Evolutionary conservation across 371 early-diverging fungal species (phyloP), one percentile per base, ranked within the genome.

Genomic region (Sporodiniella umbellata): DNA sequence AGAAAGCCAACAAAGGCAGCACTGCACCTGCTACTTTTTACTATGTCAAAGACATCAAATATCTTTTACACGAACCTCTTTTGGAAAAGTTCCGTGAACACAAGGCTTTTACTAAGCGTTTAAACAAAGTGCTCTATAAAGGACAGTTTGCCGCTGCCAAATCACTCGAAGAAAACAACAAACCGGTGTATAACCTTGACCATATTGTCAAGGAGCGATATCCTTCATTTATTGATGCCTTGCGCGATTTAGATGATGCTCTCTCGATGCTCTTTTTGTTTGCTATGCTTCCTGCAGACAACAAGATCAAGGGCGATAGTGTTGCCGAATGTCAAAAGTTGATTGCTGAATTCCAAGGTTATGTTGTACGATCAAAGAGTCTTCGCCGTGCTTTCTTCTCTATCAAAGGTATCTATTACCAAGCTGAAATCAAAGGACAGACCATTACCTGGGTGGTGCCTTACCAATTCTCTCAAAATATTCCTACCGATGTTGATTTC

Each of bases 331-430:
- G 94, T 69, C 90, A 87, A 57, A 79, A 88, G 8, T 62, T 97
- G 58, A 76, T 85, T 31, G 79, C 84, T 21, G 97, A 98, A 71
- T 98, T 96, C 75, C 90, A 90, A 72, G 87, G 88, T 58, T 96
- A 93, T 61, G 84, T 96, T 14, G 80, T 94, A 64, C 75, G 83
- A 26, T 77, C 90, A 28, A 79, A 83, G 48, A 71, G 84, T 58
- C 70, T 98, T 59, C 83, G 88, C 42, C 92, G 93, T 65, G 87
- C 86, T 14, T 98, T 98, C 68, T 76, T 96, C 56, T 92, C 93
- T 14, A 94, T 97, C 85, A 98, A 98, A 81, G 99, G 99, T 47
- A 94, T 96, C 64, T 98, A 98, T 78, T 96, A 95, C 69, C 96
- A 96, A 79, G 96, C 91, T 15, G 94, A 94, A 48, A 88, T 97